Evolutionary conservation across 345 rosid genomes (phyloP), one percentile per base, ranked within the genome.

Genomic region (Dovyalis caffra): DNA sequence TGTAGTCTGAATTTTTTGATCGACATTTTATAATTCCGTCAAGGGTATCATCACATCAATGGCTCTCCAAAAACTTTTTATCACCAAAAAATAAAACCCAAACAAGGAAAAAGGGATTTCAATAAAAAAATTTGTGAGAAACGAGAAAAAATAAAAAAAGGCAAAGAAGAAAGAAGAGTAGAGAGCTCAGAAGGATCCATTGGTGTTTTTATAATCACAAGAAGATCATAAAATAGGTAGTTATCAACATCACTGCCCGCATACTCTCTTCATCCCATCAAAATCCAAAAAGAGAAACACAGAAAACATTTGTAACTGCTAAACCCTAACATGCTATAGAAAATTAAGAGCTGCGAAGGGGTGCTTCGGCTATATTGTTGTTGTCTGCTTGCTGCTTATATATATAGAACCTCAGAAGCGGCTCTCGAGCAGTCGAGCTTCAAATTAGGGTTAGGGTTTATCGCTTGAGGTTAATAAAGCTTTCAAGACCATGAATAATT

Each of bases 1-100:
- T 89, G 93, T 89, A 90, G 91, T 90, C 95, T 90, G 95, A 77
- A 7, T 78, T 3, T 40, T 87, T 80, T 8, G 63, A 86, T 89
- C 95, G 86, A 85, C 95, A 89, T 35, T 18, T 61, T 77, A 72
- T 1, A 53, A 62, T 80, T 86, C 91, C 78, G 87, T 76, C 65
- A 28, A 65, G 2, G 10, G 20, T 25, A 81, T 75, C 88, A 79
- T 87, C 90, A 87, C 74, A 11, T 72, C 84, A 38, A 53, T 69
- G 83, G 86, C 86, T 78, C 77, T 61, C n/a, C 45, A 16, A 49
- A 73, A 16, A 2, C 1, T 33, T 20, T 5, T 4, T 8, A 47
- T 25, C 0, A 2, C 14, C 6, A 31, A 1, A 26, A 6, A 5
- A 63, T 3, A 11, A 34, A 34, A 10, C 29, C 15, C 31, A n/a